Base-by-base conservation (phyloP, 768 basidiomycete genomes). In the Epithele typhae region DNA sequence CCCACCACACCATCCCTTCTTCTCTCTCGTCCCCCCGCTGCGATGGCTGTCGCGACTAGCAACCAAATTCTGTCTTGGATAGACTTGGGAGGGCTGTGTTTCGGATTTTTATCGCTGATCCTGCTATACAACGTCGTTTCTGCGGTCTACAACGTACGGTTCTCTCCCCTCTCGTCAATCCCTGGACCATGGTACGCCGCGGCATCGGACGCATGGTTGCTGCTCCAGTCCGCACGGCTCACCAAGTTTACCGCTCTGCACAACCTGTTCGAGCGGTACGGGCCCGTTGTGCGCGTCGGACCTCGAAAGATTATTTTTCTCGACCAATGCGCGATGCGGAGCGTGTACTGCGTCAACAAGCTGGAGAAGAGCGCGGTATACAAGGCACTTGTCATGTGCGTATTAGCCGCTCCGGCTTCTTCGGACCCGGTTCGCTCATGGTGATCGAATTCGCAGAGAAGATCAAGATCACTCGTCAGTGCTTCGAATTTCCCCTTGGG, bases 401-500 rank as follows among this genome's bases (percentile, higher is more conserved):
- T 72, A 53, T 55, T 37, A 37, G 46, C 49, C 42, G 46, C 40
- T n/a, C n/a, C n/a, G n/a, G n/a, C n/a, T n/a, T n/a, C n/a, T n/a
- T n/a, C n/a, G n/a, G n/a, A 43, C 51, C 15, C 30, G 15, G 15
- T 32, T 58, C 59, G 48, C 55, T 47, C 37, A 52, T 52, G 52
- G 57, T 51, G 49, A 39, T 46, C 58, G n/a, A 41, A 46, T 53
- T 45, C 17, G 30, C 59, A 87, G 84, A 65, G 85, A 86, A 61
- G 76, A 85, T 63, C 84, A 85, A 55, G 79, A 87, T 65, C 84
- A 87, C 61, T 84, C 83, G 83, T 84, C 45, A 84, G 85, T 86
- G 45, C 21, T 1, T 12, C 41, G 22, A 11, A 68, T 61, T 56
- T 35, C 60, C 61, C 59, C 72, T 69, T 72, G 70, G 73, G 73